Evolutionary conservation across 495 filamentous ascomycete genomes (phyloP).

Genomic region (Neurospora sp.): DNA sequence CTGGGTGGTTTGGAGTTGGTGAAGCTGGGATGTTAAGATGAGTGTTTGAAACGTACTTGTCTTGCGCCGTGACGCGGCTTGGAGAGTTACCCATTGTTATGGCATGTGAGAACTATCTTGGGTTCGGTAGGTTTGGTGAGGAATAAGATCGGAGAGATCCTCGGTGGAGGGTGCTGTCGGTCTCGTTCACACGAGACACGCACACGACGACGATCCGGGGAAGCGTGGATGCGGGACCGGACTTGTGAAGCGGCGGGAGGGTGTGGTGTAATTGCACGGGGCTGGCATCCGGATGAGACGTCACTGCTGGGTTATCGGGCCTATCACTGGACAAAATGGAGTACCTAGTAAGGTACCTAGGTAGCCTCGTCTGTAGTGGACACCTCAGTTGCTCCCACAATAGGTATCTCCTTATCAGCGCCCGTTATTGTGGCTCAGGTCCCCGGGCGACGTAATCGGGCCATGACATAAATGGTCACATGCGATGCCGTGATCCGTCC

Average conservation of each 20-base stretch:
- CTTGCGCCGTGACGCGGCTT: conserved; percentile 38
- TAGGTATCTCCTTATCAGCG: background rate
- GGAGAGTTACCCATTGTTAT: conserved; percentile 32
- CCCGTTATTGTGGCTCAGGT: background rate
- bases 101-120: background rate
- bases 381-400: background rate
- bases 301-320: conserved; percentile 2
- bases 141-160: background rate
- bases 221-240: background rate
- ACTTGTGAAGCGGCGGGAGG: background rate
- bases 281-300: background rate
- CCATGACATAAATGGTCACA: background rate
- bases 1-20: background rate
- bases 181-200: background rate
- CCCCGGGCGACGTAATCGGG: conserved; percentile 7
- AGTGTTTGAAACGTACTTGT: conserved; percentile 23
- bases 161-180: background rate
- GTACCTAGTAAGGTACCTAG: too few species aligned
- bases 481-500: background rate
- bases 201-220: background rate
- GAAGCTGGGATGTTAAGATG: background rate
- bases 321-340: background rate
- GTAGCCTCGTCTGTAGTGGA: background rate
- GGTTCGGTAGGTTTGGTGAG: background rate
- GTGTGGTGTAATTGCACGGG: background rate